Base-by-base conservation (phyloP, 371 early-diverging fungal genomes). In the Lichtheimia ornata region DNA sequence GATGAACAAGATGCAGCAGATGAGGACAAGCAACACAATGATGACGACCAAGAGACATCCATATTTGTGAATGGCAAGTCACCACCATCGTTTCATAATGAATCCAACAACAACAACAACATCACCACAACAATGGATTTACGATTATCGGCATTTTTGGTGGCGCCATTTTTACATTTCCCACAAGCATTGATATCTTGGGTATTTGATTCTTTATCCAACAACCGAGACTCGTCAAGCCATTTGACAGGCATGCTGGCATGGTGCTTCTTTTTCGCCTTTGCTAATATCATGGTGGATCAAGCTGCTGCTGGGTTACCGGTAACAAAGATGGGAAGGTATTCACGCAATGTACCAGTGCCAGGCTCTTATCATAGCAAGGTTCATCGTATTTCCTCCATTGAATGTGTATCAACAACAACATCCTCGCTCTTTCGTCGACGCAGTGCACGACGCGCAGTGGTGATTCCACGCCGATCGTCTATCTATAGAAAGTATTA, bases 231-330 rank as follows among this genome's bases (percentile, higher is more conserved):
- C 5, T 43, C 53, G 17, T 43, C 53, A n/a, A 65, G 66, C 53
- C 56, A 53, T 41, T 15, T 71, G 5, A 58, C 74, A 0, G 61
- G 65, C 15, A 65, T 74, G 69, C 45, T 74, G 1, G 62, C 74
- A 4, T 77, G 77, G 77, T 66, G 67, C 11, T 74, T 72, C 60
- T 62, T 77, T 3, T 74, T 74, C 50, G 57, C 70, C 0, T 27
- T 74, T 5, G 66, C 74, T 3, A 72, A 72, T 58, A 15, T 77
- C 17, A 59, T 72, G 55, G 66, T 77, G 3, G 69, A 70, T 55
- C 62, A 56, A 14, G 68, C 63, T 15, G 57, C 25, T n/a, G 15
- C 11, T 2, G 22, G 22, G 35, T 35, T 35, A 11, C 35, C 35
- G 35, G 11, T 11, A 35, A 4, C 5, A 6, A 35, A 9, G 35